These are phyloP conservation scores for Phyllosticta citriasiana DNA, from an alignment of 2,329 filamentous ascomycete species.

Conservation along the genomic window DNA sequence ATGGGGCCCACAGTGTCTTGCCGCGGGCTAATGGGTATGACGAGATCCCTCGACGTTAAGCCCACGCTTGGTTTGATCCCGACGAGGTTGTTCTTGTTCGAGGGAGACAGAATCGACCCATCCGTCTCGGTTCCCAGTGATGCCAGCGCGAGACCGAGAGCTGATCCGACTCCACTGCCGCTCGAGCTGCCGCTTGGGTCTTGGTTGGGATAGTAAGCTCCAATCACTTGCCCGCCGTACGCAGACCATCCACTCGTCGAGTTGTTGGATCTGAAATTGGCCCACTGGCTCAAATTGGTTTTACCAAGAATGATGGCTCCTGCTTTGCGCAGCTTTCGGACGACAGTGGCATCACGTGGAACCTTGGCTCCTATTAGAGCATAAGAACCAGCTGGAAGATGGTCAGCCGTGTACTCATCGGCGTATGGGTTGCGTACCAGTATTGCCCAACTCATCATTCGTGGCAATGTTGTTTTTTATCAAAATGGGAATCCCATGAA, in stretches of 20 bases:
- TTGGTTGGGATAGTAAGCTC: constrained; percentile 51
- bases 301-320: constrained; percentile 59
- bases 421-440: constrained; percentile 17
- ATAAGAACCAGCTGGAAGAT: constrained; percentile 46
- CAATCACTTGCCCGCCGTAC: constrained; percentile 51
- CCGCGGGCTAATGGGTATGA: constrained; percentile 53
- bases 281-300: constrained; percentile 55
- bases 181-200: constrained; percentile 53
- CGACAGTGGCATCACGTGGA: constrained; percentile 48
- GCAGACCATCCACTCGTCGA: constrained; percentile 55
- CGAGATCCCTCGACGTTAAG: constrained; percentile 50
- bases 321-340: constrained; percentile 48
- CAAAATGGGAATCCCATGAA: constrained; percentile 56
- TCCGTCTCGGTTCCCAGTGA: constrained; percentile 53
- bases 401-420: too few relatives aligned
- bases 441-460: constrained; percentile 52
- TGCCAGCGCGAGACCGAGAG: constrained; percentile 48
- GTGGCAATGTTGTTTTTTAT: constrained; percentile 62
- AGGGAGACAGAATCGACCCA: constrained; percentile 53
- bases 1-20: constrained; percentile 50
- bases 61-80: constrained; percentile 51
- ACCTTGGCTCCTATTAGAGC: constrained; percentile 50
- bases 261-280: constrained; percentile 50
- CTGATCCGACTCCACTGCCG: constrained; percentile 8
- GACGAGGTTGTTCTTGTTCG: constrained; percentile 49